Evolutionary conservation across 2,329 filamentous ascomycete genomes (phyloP), one percentile per base, ranked within the genome.

Genomic region (Botryotinia convoluta): DNA sequence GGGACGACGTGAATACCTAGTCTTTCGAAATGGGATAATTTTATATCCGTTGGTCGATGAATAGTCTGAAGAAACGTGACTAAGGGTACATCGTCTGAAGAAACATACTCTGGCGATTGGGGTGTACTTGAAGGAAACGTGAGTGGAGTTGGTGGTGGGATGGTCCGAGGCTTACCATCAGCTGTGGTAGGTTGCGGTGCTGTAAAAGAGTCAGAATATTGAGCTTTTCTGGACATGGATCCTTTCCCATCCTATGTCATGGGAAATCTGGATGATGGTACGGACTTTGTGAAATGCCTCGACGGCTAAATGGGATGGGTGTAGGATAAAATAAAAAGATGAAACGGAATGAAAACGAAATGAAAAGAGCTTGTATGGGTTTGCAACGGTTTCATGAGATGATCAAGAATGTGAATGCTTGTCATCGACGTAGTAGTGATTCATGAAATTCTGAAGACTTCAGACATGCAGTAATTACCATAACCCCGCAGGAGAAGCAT

Each of bases 1-100:
- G 84, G 78, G 75, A 85, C 85, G 76, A 91, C 82, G 77, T 89
- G 85, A 45, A 90, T 83, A 7, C 88, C 88, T 54, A 91, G 84
- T 18, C 88, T 88, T 74, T 86, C 84, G 71, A 91, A 86, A 74
- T 90, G 86, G 59, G 83, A 78, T 60, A 85, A 79, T 42, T 79
- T 81, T 73, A 88, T 81, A 72, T 88, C 86, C 35, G 81, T 79
- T 4, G 87, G 86, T 57, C 89, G 86, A 71, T 88, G 84, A 42
- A 89, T 86, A 45, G 81, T 82, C 78, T 88, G 86, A 48, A 91
- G 82, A 60, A 90, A 79, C 65, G 82, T 80, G 29, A 87, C 83
- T 69, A 91, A 79, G 37, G 85, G 84, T 59, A 80, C 76, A 5
- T 81, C 74, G 39, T 78, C 74, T 57, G 72, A 73, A 69, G 72